phyloP scores from a whole-genome alignment of 176 grass and related monocot species.

The Oryza meyeriana region DNA sequence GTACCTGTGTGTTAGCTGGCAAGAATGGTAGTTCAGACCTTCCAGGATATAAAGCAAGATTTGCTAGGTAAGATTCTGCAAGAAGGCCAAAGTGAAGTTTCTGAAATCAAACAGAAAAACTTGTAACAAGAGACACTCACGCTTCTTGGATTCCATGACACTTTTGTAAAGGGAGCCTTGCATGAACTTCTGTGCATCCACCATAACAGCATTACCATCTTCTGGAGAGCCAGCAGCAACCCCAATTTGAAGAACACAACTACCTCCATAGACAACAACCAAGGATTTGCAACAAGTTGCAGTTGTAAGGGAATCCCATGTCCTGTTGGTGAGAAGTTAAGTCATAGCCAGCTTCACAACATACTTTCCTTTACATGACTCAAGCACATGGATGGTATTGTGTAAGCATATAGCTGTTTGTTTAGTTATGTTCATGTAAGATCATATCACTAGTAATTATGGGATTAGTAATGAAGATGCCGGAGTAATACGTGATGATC shows the following conservation, averaged over 20 bases:
- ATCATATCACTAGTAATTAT: not conserved
- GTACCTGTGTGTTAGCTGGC: constrained; percentile 79
- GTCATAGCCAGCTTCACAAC: not conserved
- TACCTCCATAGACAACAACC: constrained; percentile 69
- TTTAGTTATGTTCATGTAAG: not conserved
- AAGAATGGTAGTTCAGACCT: constrained; percentile 78
- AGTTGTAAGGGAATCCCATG: constrained; percentile 73
- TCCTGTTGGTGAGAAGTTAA: constrained; percentile 47
- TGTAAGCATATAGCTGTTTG: not conserved
- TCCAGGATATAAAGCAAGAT: constrained; percentile 81
- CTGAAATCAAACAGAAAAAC: constrained; percentile 2
- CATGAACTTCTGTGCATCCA: constrained; percentile 60
- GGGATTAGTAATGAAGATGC: no score
- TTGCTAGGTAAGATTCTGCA: constrained; percentile 91
- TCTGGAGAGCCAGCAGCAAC: constrained; percentile 42
- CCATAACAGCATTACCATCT: constrained; percentile 43
- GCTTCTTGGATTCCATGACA: constrained; percentile 73
- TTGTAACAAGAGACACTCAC: constrained; percentile 39
- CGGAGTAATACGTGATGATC: no score
- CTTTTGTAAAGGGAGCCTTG: constrained; percentile 70
- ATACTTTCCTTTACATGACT: not conserved
- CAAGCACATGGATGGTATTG: not conserved
- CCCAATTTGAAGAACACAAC: constrained; percentile 86
- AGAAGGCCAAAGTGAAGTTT: constrained; percentile 12
- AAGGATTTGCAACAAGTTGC: constrained; percentile 90